Evolutionary conservation across 2,329 filamentous ascomycete species (phyloP).

Genomic region (Gnomoniopsis sp.): DNA sequence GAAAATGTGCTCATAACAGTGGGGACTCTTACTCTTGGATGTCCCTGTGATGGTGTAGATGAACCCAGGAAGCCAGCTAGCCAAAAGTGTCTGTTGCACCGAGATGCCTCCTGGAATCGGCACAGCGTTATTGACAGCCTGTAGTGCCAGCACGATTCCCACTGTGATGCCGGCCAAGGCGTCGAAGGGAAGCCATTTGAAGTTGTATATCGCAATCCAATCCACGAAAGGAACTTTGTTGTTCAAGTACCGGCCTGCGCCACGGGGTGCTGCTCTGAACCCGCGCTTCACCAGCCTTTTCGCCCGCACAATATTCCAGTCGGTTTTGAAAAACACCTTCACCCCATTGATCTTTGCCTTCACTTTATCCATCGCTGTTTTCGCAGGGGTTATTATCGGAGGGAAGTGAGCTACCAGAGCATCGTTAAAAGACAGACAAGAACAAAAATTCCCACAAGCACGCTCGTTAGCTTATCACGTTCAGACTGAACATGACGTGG

Average conservation of each 20-base stretch:
- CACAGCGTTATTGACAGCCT: conserved; percentile 7
- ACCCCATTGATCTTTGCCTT: neutral
- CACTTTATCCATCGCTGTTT: conserved; percentile 5
- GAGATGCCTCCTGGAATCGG: conserved; percentile 1
- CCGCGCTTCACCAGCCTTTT: neutral
- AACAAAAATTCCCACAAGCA: neutral
- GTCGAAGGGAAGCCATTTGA: conserved; percentile 4
- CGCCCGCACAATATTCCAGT: conserved; percentile 9
- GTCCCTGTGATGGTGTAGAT: conserved; percentile 8
- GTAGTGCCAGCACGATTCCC: conserved; percentile 6
- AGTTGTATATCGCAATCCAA: conserved; percentile 7
- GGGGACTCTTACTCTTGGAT: neutral
- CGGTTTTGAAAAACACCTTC: conserved; percentile 9
- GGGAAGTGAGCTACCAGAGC: neutral
- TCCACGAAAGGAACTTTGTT: conserved; percentile 5
- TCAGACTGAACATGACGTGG: too few relatives aligned
- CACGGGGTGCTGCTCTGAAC: conserved; percentile 2
- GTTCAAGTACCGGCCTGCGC: conserved; percentile 2
- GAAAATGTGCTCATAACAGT: neutral
- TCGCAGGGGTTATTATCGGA: neutral
- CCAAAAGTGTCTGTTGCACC: conserved; percentile 5
- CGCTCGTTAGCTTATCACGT: too few relatives aligned
- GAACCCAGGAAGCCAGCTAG: conserved; percentile 12
- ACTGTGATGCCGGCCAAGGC: conserved; percentile 6
- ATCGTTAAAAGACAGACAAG: neutral